These are phyloP conservation scores for Pseudoscleropodium purum DNA, from an alignment of 225 moss, liverwort and hornwort genomes.

Conservation along the genomic window DNA sequence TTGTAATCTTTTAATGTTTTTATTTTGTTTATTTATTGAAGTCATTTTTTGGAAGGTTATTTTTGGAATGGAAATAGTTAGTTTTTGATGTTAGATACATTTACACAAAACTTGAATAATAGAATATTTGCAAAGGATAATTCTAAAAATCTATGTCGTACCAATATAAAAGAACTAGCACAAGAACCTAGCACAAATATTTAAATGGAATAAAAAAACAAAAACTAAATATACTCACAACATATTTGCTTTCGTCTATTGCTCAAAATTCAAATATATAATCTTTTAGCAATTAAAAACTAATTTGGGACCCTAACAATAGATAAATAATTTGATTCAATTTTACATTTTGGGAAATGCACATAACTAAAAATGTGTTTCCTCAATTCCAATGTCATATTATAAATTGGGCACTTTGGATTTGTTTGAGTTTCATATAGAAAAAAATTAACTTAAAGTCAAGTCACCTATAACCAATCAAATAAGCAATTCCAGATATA, in stretches of 20 bases:
- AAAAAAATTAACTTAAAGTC: neutral
- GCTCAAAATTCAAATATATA: neutral
- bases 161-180: neutral
- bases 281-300: neutral
- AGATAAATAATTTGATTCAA: too few species aligned
- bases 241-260: neutral
- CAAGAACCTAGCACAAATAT: neutral
- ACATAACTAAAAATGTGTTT: neutral
- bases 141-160: accelerated
- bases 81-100: neutral
- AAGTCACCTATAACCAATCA: too few species aligned
- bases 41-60: neutral
- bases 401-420: neutral
- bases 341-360: neutral
- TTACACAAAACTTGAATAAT: accelerated
- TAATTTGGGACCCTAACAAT: neutral
- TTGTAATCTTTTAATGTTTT: accelerated
- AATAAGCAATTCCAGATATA: too few species aligned
- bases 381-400: neutral
- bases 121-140: neutral
- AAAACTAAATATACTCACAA: neutral
- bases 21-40: neutral
- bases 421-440: neutral
- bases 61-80: neutral
- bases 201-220: neutral